Base-by-base conservation (phyloP, 768 basidiomycete species). In the Lactarius psammicola region DNA sequence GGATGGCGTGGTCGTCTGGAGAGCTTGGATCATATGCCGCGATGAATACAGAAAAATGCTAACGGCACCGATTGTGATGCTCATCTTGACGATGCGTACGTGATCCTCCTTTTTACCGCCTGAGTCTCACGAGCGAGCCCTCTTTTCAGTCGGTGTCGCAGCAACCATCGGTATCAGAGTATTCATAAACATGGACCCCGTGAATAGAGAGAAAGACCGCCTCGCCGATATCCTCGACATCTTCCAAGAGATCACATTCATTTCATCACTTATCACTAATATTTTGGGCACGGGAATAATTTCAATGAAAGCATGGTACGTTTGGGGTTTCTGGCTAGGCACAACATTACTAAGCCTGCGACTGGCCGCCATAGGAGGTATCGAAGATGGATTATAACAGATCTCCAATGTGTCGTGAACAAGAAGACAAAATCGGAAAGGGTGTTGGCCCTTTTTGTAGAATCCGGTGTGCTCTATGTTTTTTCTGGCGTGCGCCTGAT, bases 1-100 rank as follows among this genome's bases (percentile, higher is more conserved):
- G 11, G 56, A 57, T 57, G 56, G n/a, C 23, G 56, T 57, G 15
- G 56, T 57, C 36, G 23, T 57, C 13, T 57, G 56, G 56, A 10
- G 56, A 13, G 56, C 56, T 7, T 57, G 56, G 56, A 15, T 38
- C n/a, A n/a, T 57, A 34, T 57, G 36, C n/a, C 56, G 15, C 7
- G 56, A 57, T 17, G 56, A 57, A 57, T 17, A 4, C 4, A 38
- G 31, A 57, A 36, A 36, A 13, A 5, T 57, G 4, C 34, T 57
- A 13, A 36, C 2, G 8, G 36, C 15, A 15, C 15, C 56, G 31
- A 55, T 55, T 0, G 54, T 33, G 23, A 57, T 38, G 56, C n/a
- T 57, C 13, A 4, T 57, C 34, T 38, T 57, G 5, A 38, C 56
- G n/a, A n/a, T 57, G 34, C 34, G 56, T 38, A 40, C 20, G 56